Evolutionary conservation across 495 filamentous ascomycete species (phyloP), one percentile per base, ranked within the genome.

Genomic region (Lentithecium fluviatile): DNA sequence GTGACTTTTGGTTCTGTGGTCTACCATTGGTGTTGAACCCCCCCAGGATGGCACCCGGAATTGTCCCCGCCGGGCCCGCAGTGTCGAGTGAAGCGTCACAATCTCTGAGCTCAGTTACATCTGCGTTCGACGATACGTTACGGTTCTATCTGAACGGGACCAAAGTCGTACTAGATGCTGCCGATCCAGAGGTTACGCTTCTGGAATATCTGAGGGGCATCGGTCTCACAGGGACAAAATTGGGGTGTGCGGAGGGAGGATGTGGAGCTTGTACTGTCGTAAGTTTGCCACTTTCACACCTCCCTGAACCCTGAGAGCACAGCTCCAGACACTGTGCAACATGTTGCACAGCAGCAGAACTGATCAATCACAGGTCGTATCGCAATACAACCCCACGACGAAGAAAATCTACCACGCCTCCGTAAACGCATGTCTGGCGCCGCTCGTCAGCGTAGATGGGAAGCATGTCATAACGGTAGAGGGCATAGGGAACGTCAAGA

Each of bases 391-490:
- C 72, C 89, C 89, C 15, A 97, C 93, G 7, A 95, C 90, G 45
- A 88, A 86, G 70, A 81, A 87, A 67, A 85, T 97, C 57, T 95
- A 96, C 68, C 91, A 97, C 73, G 90, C 91, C 52, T 89, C 86
- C 20, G 88, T 96, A 52, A 97, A 97, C 70, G 94, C 94, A 42
- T 98, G 94, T 71, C 80, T 98, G 32, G 93, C 93, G 13, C 94
- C 94, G 0, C 78, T 98, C 51, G 86, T 91, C 29, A 93, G 90
- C 60, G 82, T 98, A 13, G 94, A 97, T 75, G 94, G 94, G 23
- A 98, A 98, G 74, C 94, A 98, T 81, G 92, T 98, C 62, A 92
- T 98, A 66, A 98, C 94, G 7, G 85, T 98, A 12, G 94, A 98
- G 74, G 94, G 94, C n/a, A 96, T 98, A 72, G 94, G 94, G 10